Conservation (phyloP, 2,329 filamentous ascomycete genomes). For the Zelopaecilomyces penicillatus region DNA sequence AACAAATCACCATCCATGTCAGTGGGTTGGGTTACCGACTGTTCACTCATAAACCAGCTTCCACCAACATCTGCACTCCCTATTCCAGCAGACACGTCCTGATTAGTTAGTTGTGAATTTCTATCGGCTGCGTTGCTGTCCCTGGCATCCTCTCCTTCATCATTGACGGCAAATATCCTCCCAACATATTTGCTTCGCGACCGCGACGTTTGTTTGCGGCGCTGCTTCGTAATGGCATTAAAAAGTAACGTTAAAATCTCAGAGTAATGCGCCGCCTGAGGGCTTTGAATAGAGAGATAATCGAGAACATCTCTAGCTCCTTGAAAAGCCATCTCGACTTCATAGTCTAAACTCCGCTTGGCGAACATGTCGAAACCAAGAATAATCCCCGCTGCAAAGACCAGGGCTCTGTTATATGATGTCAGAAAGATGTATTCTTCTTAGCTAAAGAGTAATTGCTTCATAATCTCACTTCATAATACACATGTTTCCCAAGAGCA, state of each 20-base stretch:
- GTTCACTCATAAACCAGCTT: conserved; percentile 6
- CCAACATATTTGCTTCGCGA: conserved; percentile 20
- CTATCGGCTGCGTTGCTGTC: background rate
- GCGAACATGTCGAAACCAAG: conserved; percentile 49
- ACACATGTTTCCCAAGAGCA: conserved; percentile 48
- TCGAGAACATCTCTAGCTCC: conserved; percentile 41
- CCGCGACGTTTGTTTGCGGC: conserved; percentile 15
- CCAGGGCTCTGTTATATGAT: conserved; percentile 32
- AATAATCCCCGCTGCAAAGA: conserved; percentile 49
- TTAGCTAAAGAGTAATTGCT: too few species aligned
- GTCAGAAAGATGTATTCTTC: background rate
- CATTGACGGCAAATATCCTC: conserved; percentile 16
- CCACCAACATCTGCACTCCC: conserved; percentile 4
- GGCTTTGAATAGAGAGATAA: conserved; percentile 38
- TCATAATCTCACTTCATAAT: conserved; percentile 42
- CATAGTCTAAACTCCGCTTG: conserved; percentile 33
- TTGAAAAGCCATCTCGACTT: conserved; percentile 40
- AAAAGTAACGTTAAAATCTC: conserved; percentile 43
- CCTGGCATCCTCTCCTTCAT: background rate
- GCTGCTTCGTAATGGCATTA: conserved; percentile 35
- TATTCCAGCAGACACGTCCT: background rate
- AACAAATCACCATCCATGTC: conserved; percentile 12
- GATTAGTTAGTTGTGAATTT: background rate
- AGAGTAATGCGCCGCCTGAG: conserved; percentile 49
- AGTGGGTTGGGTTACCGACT: background rate